phyloP scores from a whole-genome alignment of 2,329 filamentous ascomycete genomes.

The Allantophomopsis lycopodina region DNA sequence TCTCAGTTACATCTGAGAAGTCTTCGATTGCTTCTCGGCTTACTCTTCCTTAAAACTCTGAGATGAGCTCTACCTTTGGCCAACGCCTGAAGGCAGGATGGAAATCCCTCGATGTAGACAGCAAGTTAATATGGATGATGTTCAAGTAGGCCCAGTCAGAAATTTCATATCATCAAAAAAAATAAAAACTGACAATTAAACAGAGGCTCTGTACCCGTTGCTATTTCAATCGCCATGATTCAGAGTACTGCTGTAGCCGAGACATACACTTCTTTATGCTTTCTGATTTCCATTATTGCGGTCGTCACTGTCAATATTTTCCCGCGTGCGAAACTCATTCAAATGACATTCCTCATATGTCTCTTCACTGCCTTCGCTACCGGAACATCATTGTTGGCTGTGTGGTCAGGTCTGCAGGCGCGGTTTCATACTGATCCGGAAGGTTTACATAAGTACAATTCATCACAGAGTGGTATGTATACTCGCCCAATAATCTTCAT shows the following conservation, averaged over 20 bases:
- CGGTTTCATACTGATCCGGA: constrained; percentile 1
- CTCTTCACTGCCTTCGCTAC: constrained; percentile 1
- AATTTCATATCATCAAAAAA: not conserved
- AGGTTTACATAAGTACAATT: constrained; percentile 1
- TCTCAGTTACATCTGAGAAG: too few relatives aligned
- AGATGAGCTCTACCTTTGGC: not conserved
- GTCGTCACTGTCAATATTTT: constrained; percentile 2
- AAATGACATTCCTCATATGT: constrained; percentile 1
- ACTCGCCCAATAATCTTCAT: not conserved
- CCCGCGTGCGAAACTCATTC: constrained; percentile 1
- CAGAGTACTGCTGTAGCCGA: constrained; percentile 1
- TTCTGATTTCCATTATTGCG: constrained; percentile 1
- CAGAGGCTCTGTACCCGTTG: constrained; percentile 1
- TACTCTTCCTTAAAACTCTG: not conserved
- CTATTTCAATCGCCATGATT: constrained; percentile 1
- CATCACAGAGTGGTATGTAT: constrained; percentile 2
- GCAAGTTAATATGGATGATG: constrained; percentile 1
- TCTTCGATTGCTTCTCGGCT: too few relatives aligned
- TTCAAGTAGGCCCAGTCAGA: not conserved
- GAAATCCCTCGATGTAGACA: constrained; percentile 1
- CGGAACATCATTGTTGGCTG: not conserved
- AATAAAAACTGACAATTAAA: constrained; percentile 1
- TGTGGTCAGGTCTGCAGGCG: constrained; percentile 1
- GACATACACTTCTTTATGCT: constrained; percentile 1
- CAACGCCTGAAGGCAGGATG: not conserved